Percentiles rank a stretch among this genome's conserved stretches.
Evolutionary conservation across 2,329 filamentous ascomycete species (phyloP).

Genomic region (Coniochaeta sp.): DNA sequence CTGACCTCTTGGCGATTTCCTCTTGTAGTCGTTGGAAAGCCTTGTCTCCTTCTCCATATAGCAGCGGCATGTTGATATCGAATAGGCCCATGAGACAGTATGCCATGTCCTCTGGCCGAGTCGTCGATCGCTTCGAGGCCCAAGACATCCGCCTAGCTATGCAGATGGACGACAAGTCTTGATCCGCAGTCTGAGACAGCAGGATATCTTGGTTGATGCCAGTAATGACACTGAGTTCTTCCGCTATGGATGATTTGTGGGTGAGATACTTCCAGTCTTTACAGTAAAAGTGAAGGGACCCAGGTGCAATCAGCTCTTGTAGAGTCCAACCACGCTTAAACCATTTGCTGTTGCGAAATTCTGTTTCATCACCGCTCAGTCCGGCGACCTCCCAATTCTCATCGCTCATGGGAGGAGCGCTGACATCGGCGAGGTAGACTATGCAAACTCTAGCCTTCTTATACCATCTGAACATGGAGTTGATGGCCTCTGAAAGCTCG

Average conservation of each 20-base stretch:
- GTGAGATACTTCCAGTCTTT: neutral
- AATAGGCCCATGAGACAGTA: slow-evolving; percentile 1
- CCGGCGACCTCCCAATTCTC: too few relatives aligned
- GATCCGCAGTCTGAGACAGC: neutral
- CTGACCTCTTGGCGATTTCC: neutral
- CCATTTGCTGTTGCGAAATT: neutral
- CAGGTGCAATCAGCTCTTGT: neutral
- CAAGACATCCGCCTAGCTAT: slow-evolving; percentile 5
- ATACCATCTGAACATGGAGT: slow-evolving; percentile 4
- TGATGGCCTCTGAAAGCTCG: slow-evolving; percentile 2
- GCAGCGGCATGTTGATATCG: slow-evolving; percentile 3
- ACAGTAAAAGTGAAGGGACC: neutral
- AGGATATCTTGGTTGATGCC: neutral
- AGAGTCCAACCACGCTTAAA: neutral
- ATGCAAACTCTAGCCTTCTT: neutral
- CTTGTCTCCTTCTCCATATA: neutral
- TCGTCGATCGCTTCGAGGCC: neutral
- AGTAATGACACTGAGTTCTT: neutral
- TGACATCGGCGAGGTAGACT: neutral
- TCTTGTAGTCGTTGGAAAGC: slow-evolving; percentile 1
- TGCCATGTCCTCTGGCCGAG: neutral
- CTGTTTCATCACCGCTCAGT: neutral
- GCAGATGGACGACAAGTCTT: neutral
- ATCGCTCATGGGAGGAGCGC: too few relatives aligned
- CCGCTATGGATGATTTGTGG: neutral